phyloP scores from a whole-genome alignment of 805 yeast genomes.

The Wickerhamomyces rabaulensis region DNA sequence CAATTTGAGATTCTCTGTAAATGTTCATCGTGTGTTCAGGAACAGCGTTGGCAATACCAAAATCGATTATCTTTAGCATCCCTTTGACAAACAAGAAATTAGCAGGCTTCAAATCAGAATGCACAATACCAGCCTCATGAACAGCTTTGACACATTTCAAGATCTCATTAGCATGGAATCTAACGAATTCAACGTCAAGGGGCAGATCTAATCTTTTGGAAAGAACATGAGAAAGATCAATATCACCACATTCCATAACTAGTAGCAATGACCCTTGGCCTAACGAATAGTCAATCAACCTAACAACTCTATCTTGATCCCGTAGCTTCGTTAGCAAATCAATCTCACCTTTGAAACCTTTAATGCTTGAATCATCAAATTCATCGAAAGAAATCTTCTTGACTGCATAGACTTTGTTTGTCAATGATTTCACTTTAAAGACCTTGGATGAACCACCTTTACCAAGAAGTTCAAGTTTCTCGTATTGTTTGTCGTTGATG shows the following conservation, averaged over 20 bases:
- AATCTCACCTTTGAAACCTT: conserved; percentile 88
- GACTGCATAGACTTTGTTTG: conserved; percentile 64
- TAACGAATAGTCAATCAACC: conserved; percentile 69
- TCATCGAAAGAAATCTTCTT: conserved; percentile 79
- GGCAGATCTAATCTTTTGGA: conserved; percentile 45
- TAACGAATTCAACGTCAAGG: conserved; percentile 69
- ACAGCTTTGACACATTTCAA: conserved; percentile 80
- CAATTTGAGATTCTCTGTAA: conserved; percentile 85
- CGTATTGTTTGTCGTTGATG: conserved; percentile 63
- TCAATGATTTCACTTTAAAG: conserved; percentile 62
- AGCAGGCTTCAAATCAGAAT: conserved; percentile 70
- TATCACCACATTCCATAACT: conserved; percentile 94
- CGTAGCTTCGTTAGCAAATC: conserved; percentile 59
- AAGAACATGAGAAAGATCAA: conserved; percentile 80
- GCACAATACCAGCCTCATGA: conserved; percentile 83
- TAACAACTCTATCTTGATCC: conserved; percentile 68
- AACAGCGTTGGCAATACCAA: conserved; percentile 92
- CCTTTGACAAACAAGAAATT: conserved; percentile 81
- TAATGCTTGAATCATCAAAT: conserved; percentile 67
- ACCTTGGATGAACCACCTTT: conserved; percentile 93
- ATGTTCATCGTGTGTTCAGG: conserved; percentile 90
- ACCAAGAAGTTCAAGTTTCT: conserved; percentile 73
- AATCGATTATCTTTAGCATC: conserved; percentile 80
- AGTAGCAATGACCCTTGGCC: conserved; percentile 57
- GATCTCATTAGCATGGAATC: conserved; percentile 75